phyloP scores from a whole-genome alignment of 2,329 filamentous ascomycete genomes.

The Xylaria arbuscula region DNA sequence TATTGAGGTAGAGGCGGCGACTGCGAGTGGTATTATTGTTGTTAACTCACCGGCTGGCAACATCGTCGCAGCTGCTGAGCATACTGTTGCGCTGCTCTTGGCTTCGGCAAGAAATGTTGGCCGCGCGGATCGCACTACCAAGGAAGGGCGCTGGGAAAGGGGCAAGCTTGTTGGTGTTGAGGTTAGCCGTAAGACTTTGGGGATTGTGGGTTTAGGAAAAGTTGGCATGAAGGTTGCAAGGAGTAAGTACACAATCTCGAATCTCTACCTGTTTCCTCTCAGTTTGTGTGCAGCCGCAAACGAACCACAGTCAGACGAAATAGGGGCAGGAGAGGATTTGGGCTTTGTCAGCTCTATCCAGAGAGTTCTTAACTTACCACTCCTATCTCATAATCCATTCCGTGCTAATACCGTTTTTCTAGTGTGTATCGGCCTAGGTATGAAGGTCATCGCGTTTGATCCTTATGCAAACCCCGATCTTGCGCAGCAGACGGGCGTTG shows the following conservation, averaged over 20 bases:
- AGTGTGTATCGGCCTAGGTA: conserved; percentile 40
- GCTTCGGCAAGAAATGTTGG: conserved; percentile 79
- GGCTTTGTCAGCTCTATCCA: background rate
- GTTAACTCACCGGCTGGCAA: conserved; percentile 85
- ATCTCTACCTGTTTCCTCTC: background rate
- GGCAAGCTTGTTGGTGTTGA: conserved; percentile 80
- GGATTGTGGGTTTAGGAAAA: conserved; percentile 84
- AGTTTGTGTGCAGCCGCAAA: too few relatives aligned
- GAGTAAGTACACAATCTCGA: conserved; percentile 29
- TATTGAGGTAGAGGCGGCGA: conserved; percentile 79
- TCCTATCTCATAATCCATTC: background rate
- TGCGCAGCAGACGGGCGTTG: conserved; percentile 74
- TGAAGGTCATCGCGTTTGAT: conserved; percentile 79
- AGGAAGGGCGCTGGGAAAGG: conserved; percentile 80
- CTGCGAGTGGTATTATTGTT: conserved; percentile 78
- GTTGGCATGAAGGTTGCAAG: conserved; percentile 80
- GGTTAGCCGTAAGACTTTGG: conserved; percentile 79
- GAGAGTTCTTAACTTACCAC: background rate
- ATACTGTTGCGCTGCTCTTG: conserved; percentile 79
- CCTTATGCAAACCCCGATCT: conserved; percentile 82
- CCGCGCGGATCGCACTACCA: conserved; percentile 74
- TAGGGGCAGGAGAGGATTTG: background rate
- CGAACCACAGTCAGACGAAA: background rate
- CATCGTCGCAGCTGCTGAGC: conserved; percentile 82
- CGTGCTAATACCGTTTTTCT: conserved; percentile 1